phyloP scores from a whole-genome alignment of 129 eudicot genomes.

The Chrysanthemum makinoi region DNA sequence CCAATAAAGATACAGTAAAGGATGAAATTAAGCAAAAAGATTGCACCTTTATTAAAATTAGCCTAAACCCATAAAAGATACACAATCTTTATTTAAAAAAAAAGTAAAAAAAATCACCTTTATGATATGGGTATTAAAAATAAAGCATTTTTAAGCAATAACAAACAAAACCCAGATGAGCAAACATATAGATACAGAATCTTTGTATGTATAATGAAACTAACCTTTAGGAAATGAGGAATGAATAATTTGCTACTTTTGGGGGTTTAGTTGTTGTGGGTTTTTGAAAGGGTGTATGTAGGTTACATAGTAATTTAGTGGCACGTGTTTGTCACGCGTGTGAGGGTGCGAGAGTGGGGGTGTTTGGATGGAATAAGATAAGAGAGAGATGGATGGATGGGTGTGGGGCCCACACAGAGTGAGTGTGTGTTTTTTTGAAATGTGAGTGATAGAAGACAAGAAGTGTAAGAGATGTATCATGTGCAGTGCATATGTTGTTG shows the following conservation, averaged over 20 bases:
- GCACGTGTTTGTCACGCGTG: slow-evolving; percentile 28
- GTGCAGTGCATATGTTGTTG: slow-evolving; percentile 26
- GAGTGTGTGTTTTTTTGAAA: slow-evolving; percentile 11
- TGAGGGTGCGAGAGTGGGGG: slow-evolving; percentile 11
- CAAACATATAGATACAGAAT: slow-evolving; percentile 24
- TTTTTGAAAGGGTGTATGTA: slow-evolving; percentile 5
- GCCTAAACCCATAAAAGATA: not conserved
- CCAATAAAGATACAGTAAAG: not conserved
- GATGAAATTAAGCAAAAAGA: slow-evolving; percentile 8
- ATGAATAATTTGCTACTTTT: not conserved
- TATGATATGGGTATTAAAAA: slow-evolving; percentile 9
- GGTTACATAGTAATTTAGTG: slow-evolving; percentile 4
- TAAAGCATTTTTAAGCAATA: not conserved
- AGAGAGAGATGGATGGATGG: slow-evolving; percentile 6
- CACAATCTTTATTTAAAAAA: not conserved
- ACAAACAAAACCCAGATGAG: not conserved
- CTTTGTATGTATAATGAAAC: not conserved
- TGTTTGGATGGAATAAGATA: not conserved
- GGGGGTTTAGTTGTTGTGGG: too few relatives aligned
- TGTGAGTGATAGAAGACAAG: slow-evolving; percentile 24
- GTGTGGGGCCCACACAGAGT: slow-evolving; percentile 19
- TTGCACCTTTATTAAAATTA: not conserved
- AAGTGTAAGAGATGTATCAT: slow-evolving; percentile 31
- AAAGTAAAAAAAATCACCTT: not conserved
- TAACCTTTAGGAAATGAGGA: slow-evolving; percentile 1